Evolutionary conservation across 2,329 filamentous ascomycete genomes (phyloP), one percentile per base, ranked within the genome.

Genomic region (Paecilomyces sp.): DNA sequence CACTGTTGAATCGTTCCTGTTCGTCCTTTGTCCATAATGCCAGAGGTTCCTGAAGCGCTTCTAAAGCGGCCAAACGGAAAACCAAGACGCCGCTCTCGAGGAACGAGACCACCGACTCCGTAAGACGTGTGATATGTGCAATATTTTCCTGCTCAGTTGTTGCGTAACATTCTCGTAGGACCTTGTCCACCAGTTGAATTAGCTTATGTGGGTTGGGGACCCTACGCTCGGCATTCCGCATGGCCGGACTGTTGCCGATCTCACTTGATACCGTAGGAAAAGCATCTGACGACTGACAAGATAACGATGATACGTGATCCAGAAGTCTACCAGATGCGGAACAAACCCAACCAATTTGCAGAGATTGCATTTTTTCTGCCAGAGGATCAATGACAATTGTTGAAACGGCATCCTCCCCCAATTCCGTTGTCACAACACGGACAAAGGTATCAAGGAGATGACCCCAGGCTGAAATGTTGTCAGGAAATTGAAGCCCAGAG

Each of bases 361-460:
- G 72, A 33, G 59, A 57, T 41, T 78, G 66, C 3, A 88, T 64
- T 1, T 73, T 67, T 64, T 84, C 87, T 0, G 89, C 84, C 3
- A 94, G 67, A 1, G 88, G 88, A 62, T 95, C 91, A 47, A 92
- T 78, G 1, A 91, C 80, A 25, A 84, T 82, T 56, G 89, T 78
- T 4, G 86, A 83, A 50, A 87, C 81, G 5, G 85, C 87, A 15
- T 84, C 83, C 62, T 91, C 86, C 2, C 90, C 89, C 57, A 83
- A 83, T 63, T 91, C 86, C 12, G 80, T 76, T 18, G 79, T 81
- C 6, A 88, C 83, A 57, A 84, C 82, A 8, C 80, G 74, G 2
- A 83, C 77, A 8, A 90, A 75, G 0, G 79, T 72, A 8, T 82
- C 76, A 57, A 90, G 85, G 0, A 93, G 76, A 0, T 78, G 61